These are phyloP conservation scores for Coprinopsis strossmayeri DNA, from an alignment of 768 basidiomycete genomes.

Conservation along the genomic window DNA sequence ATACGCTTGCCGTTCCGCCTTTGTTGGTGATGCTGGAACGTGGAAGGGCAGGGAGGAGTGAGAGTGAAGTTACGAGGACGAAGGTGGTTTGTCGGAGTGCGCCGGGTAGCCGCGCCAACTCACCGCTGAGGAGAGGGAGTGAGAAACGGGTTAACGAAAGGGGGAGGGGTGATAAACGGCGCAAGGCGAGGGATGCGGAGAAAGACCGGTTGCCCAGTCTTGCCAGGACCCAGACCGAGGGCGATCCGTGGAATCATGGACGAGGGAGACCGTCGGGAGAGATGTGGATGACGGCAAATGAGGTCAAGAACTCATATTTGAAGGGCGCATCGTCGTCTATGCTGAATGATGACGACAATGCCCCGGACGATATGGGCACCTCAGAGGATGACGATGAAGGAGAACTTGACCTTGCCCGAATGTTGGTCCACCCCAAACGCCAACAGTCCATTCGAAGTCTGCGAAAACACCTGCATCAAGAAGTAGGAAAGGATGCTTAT, in stretches of 20 bases:
- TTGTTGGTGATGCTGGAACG: slow-evolving; percentile 30
- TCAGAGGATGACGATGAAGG: slow-evolving; percentile 43
- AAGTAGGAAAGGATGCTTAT: neutral
- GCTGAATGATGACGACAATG: slow-evolving; percentile 15
- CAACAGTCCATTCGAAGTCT: slow-evolving; percentile 72
- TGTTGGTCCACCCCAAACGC: slow-evolving; percentile 65
- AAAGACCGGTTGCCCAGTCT: slow-evolving; percentile 48
- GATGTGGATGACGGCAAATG: slow-evolving; percentile 2
- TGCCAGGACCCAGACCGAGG: slow-evolving; percentile 54
- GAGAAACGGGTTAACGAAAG: slow-evolving; percentile 15
- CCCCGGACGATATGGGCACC: slow-evolving; percentile 29
- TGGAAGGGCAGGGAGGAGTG: slow-evolving; percentile 27
- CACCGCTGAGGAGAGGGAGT: slow-evolving; percentile 26
- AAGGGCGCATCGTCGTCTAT: slow-evolving; percentile 13
- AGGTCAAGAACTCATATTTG: slow-evolving; percentile 21
- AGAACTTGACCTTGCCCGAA: slow-evolving; percentile 58
- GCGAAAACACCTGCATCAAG: slow-evolving; percentile 44
- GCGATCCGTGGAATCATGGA: slow-evolving; percentile 43
- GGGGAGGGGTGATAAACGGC: slow-evolving; percentile 20
- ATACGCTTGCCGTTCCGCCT: slow-evolving; percentile 27
- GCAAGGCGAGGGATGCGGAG: slow-evolving; percentile 12
- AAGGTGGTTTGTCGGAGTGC: slow-evolving; percentile 66
- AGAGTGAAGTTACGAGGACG: slow-evolving; percentile 40
- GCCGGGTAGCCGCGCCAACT: slow-evolving; percentile 56
- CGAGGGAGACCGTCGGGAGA: slow-evolving; percentile 13